A percentile compares a stretch with the other conserved stretches of the same genome.
Evolutionary conservation across 805 yeast genomes (phyloP).

Genomic region (Yarrowia phangngaensis): DNA sequence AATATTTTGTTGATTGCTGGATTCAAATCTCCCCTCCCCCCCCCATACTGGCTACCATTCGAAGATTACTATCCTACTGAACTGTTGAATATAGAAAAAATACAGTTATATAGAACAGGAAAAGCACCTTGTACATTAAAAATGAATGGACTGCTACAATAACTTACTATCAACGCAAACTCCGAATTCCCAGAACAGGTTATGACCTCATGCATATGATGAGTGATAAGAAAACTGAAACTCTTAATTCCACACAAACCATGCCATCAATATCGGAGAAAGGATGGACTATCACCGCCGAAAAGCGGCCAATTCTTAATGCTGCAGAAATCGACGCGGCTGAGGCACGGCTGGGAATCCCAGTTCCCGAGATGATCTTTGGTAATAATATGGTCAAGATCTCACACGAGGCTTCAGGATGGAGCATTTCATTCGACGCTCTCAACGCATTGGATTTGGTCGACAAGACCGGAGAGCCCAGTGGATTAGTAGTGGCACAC

Average conservation of each 20-base stretch:
- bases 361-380: slow-evolving; percentile 96
- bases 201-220: slow-evolving; percentile 6
- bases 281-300: slow-evolving; percentile 73
- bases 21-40: no score
- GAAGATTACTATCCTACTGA: no score
- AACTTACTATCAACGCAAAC: no score
- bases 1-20: no score
- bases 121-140: no score
- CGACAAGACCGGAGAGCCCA: slow-evolving; percentile 49
- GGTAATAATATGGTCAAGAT: slow-evolving; percentile 71
- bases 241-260: background rate
- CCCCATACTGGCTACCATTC: no score
- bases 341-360: slow-evolving; percentile 61
- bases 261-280: slow-evolving; percentile 18
- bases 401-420: slow-evolving; percentile 42
- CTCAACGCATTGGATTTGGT: slow-evolving; percentile 68
- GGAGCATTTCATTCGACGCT: slow-evolving; percentile 64
- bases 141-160: no score
- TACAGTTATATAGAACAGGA: no score
- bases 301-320: slow-evolving; percentile 71
- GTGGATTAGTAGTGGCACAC: slow-evolving; percentile 65
- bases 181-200: no score
- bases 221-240: slow-evolving; percentile 9
- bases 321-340: slow-evolving; percentile 68
- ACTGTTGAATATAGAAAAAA: no score